Conservation (phyloP, 106 monocot genomes). For the Phalaenopsis equestris region DNA sequence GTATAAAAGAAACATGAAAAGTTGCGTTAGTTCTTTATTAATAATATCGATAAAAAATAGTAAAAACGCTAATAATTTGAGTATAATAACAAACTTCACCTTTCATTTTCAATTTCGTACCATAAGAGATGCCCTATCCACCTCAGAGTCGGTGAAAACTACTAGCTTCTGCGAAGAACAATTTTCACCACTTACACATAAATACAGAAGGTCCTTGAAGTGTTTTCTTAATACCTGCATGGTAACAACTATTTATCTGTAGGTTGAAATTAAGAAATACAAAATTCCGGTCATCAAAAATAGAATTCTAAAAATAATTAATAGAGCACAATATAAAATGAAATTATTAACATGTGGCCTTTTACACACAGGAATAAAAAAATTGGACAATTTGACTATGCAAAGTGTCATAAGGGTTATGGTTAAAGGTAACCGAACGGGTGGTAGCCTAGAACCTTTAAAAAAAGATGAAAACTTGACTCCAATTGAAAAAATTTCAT, state of each 20-base stretch:
- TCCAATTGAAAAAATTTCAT: too few species aligned
- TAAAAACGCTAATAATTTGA: not conserved
- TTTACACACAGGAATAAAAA: not conserved
- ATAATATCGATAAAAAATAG: not conserved
- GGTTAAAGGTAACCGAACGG: not conserved
- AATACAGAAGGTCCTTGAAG: conserved; percentile 65
- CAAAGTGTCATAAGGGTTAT: not conserved
- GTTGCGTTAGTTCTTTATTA: not conserved
- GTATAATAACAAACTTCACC: conserved; percentile 6
- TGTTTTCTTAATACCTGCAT: conserved; percentile 67
- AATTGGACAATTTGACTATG: not conserved
- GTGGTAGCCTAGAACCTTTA: too few species aligned
- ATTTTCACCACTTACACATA: conserved; percentile 34
- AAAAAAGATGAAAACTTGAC: too few species aligned
- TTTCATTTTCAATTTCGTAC: conserved; percentile 36
- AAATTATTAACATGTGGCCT: not conserved
- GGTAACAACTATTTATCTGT: not conserved
- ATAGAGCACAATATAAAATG: not conserved
- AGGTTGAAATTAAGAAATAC: not conserved
- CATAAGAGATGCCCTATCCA: conserved; percentile 64
- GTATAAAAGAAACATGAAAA: not conserved
- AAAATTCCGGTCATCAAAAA: not conserved
- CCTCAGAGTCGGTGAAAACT: conserved; percentile 44
- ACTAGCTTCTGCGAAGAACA: conserved; percentile 30
- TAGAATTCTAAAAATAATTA: not conserved